Percentiles rank a stretch among this genome's conserved stretches.
Evolutionary conservation across 257 asterid species (phyloP).

Genomic region (Solanum sitiens): DNA sequence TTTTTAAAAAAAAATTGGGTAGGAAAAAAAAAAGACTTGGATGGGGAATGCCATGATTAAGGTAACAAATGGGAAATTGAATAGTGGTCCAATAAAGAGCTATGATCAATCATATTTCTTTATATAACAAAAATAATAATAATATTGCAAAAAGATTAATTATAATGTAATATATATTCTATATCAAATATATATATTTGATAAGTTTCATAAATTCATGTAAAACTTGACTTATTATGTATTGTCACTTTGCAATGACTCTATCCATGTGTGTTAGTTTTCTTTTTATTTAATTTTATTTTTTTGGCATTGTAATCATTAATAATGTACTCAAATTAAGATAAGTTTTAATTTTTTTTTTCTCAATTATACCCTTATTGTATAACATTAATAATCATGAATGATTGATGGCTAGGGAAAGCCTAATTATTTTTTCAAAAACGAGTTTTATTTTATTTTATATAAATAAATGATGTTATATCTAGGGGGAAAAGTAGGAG

Average conservation of each 20-base stretch:
- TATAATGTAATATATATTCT: neutral
- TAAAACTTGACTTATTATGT: neutral
- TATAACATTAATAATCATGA: neutral
- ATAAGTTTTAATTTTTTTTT: neutral
- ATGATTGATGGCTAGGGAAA: neutral
- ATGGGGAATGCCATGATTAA: constrained; percentile 59
- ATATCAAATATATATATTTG: neutral
- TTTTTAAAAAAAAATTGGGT: neutral
- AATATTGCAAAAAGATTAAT: neutral
- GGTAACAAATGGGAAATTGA: constrained; percentile 37
- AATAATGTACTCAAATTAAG: constrained; percentile 19
- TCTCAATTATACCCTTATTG: neutral
- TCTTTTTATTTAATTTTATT: neutral
- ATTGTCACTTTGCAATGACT: constrained; percentile 14
- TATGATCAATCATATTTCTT: constrained; percentile 22
- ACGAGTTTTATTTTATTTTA: neutral
- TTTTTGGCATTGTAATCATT: constrained; percentile 16
- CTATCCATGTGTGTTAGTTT: constrained; percentile 11
- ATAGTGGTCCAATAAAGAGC: constrained; percentile 57
- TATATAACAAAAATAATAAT: neutral
- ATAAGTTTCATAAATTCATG: neutral
- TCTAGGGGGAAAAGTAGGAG: neutral
- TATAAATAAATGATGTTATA: neutral
- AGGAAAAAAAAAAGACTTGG: constrained; percentile 1
- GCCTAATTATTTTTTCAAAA: neutral